Base-by-base conservation (phyloP, 2,329 filamentous ascomycete species). In the Scedosporium aurantiacum region DNA sequence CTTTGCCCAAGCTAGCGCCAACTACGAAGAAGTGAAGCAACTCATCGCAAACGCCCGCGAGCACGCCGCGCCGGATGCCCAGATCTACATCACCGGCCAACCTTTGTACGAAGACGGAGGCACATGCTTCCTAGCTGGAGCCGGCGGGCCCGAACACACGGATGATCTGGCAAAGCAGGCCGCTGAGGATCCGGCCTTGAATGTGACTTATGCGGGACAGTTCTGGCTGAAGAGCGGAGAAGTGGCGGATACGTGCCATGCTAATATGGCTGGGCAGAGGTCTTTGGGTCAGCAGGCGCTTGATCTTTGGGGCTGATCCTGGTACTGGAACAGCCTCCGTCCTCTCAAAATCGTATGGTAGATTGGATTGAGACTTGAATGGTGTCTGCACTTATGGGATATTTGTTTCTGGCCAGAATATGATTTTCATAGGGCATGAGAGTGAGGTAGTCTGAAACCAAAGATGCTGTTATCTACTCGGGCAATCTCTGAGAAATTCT, bases 31-130 rank as follows among this genome's bases (percentile, higher is more conserved):
- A 63, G 67, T 70, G 58, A 66, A 66, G 60, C 64, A 67, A 63
- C 56, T 71, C 54, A 66, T 71, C 60, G 64, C 66, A 59, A 70
- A 70, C 60, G 66, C 69, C 18, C 68, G 68, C 57, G 41, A 66
- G 55, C 69, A 70, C 62, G 64, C 68, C 6, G 65, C 67, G 0
- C 62, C 65, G 1, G 64, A 63, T 37, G 68, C 69, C 12, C 63
- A 65, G 14, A 67, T 71, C 25, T 70, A 66, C 50, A 65, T 71
- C 63, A 69, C 69, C 21, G 68, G 69, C 25, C 68, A 71, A 66
- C 69, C 70, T n/a, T 56, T 66, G 3, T 71, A 71, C 50, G 63
- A 66, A 25, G 56, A 63, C 1, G 68, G 66, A 27, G 62, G 65
- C 58, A 63, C 60, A 27, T 70, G 67, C 63, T 65, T 65, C 58